phyloP scores from a whole-genome alignment of 2,329 filamentous ascomycete genomes.

The Sporothrix brunneoviolacea region DNA sequence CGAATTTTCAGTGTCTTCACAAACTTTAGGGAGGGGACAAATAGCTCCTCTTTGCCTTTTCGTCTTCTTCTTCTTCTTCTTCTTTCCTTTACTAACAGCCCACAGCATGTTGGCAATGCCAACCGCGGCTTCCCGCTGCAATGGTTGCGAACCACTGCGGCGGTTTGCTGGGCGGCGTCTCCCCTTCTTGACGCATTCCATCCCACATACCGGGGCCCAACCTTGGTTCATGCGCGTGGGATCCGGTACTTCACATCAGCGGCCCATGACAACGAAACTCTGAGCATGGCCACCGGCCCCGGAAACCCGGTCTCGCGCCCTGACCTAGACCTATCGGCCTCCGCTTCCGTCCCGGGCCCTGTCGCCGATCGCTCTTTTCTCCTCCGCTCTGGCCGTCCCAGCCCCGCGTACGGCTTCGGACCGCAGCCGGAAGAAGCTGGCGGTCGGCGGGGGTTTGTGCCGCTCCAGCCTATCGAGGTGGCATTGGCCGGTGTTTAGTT shows the following conservation, averaged over 20 bases:
- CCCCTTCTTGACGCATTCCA: constrained; percentile 11
- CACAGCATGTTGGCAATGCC: constrained; percentile 7
- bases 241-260: constrained; percentile 6
- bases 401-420: too few species aligned
- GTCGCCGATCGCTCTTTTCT: too few species aligned
- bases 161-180: constrained; percentile 4
- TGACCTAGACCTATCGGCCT: not conserved
- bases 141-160: constrained; percentile 2
- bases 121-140: not conserved
- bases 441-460: not conserved
- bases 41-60: too few species aligned
- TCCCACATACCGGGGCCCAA: not conserved
- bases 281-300: not conserved
- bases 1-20: too few species aligned
- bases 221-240: not conserved
- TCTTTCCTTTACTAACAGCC: not conserved
- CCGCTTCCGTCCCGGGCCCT: not conserved
- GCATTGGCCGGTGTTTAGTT: not conserved
- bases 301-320: not conserved
- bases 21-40: too few species aligned
- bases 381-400: too few species aligned
- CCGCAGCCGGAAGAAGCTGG: not conserved
- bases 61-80: not conserved
- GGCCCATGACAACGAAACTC: not conserved
- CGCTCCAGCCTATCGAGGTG: not conserved